These are phyloP conservation scores for Closterium sp. DNA, from an alignment of 139 green algal species.

Conservation along the genomic window DNA sequence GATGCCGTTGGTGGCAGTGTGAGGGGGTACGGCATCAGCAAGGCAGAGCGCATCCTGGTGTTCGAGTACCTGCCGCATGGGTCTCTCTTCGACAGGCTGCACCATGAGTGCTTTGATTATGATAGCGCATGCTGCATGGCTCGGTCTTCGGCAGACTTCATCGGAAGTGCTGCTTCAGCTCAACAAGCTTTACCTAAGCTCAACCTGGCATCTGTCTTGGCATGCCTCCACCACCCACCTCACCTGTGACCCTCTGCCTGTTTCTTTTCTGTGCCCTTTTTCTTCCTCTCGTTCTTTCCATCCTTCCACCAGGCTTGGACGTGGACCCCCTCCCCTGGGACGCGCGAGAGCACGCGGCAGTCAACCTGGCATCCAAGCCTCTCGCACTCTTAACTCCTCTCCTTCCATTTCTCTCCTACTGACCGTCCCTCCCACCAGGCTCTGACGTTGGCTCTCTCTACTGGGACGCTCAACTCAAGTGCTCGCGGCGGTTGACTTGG, in stretches of 20 bases:
- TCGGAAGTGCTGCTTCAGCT: neutral
- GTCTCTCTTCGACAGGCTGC: neutral
- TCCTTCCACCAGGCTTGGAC: too few relatives aligned
- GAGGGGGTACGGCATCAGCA: neutral
- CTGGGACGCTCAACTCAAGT: neutral
- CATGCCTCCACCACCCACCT: too few relatives aligned
- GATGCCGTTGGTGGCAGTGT: too few relatives aligned
- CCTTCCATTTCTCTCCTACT: too few relatives aligned
- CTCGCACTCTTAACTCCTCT: too few relatives aligned
- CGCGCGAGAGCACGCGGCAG: neutral
- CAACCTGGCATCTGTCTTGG: too few relatives aligned
- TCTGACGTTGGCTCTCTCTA: neutral
- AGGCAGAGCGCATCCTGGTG: neutral
- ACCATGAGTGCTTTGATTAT: neutral
- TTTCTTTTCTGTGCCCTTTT: too few relatives aligned
- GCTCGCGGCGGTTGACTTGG: neutral
- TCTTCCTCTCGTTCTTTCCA: too few relatives aligned
- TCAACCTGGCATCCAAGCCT: neutral
- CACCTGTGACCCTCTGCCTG: too few relatives aligned
- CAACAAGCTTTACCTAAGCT: too few relatives aligned
- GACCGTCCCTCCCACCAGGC: too few relatives aligned
- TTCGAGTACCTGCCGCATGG: neutral
- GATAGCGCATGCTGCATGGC: neutral
- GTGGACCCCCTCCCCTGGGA: neutral
- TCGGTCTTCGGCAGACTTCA: neutral